A percentile compares a stretch with the other conserved stretches of the same genome.
Conservation (phyloP, 2,329 filamentous ascomycete genomes). For the Arthrobotrys iridis region DNA sequence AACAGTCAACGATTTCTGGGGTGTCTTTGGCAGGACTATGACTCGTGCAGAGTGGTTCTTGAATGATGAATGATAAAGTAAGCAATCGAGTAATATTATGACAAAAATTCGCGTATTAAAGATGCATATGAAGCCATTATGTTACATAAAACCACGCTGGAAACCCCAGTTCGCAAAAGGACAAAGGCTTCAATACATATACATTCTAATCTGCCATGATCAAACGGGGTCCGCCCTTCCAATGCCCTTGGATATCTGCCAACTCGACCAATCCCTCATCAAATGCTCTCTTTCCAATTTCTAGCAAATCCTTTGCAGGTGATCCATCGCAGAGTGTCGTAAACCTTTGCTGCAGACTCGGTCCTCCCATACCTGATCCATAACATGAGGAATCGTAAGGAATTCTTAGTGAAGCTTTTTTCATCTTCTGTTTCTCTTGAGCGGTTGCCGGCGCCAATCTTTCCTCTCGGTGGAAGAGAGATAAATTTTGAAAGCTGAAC, state of each 20-base stretch:
- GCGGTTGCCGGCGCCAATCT: neutral
- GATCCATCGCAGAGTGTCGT: slow-evolving; percentile 35
- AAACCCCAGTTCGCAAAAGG: no score
- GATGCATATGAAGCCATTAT: no score
- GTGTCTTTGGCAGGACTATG: slow-evolving; percentile 1
- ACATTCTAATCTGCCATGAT: slow-evolving; percentile 46
- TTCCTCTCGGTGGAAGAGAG: neutral
- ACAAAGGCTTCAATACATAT: no score
- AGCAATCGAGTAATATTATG: no score
- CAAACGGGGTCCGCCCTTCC: slow-evolving; percentile 47
- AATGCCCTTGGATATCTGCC: slow-evolving; percentile 33
- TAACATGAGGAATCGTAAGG: slow-evolving; percentile 46
- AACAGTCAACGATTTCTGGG: slow-evolving; percentile 17
- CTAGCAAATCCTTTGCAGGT: slow-evolving; percentile 35
- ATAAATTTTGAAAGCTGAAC: slow-evolving; percentile 6
- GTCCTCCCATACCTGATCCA: slow-evolving; percentile 23
- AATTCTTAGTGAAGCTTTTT: slow-evolving; percentile 24
- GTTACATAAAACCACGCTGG: no score
- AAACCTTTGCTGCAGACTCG: slow-evolving; percentile 37
- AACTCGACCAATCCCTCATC: slow-evolving; percentile 34
- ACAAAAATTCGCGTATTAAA: no score
- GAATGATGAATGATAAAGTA: no score
- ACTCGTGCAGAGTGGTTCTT: no score
- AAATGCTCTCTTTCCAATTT: slow-evolving; percentile 30
- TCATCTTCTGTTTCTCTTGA: slow-evolving; percentile 25